Evolutionary conservation across 2,329 filamentous ascomycete genomes (phyloP).

Genomic region (Arthrobotrys entomopaga): DNA sequence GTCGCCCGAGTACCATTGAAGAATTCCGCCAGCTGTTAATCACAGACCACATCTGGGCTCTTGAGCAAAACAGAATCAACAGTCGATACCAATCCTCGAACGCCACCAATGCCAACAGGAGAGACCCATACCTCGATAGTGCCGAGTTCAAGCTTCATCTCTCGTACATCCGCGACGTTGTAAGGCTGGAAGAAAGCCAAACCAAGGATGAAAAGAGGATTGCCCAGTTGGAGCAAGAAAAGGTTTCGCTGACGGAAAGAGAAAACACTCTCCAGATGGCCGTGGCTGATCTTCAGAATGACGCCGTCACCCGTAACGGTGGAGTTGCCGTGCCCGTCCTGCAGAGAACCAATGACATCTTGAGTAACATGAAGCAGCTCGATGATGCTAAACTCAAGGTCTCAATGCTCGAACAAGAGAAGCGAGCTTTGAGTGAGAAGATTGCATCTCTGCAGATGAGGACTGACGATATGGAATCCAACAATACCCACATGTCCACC

Average conservation of each 20-base stretch:
- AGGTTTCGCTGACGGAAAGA: conserved; percentile 30
- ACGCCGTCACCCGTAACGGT: conserved; percentile 34
- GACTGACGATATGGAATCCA: conserved; percentile 36
- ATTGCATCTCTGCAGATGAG: conserved; percentile 48
- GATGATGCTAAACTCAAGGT: conserved; percentile 48
- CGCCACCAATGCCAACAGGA: conserved; percentile 35
- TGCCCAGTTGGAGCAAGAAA: conserved; percentile 28
- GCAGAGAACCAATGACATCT: conserved; percentile 47
- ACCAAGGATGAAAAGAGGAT: conserved; percentile 43
- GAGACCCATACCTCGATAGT: conserved; percentile 53
- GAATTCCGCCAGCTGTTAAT: conserved; percentile 51
- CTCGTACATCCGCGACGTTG: conserved; percentile 52
- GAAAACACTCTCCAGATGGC: conserved; percentile 45
- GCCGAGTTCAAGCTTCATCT: conserved; percentile 55
- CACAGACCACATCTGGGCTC: conserved; percentile 53
- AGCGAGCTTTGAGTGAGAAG: conserved; percentile 40
- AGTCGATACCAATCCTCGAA: conserved; percentile 41
- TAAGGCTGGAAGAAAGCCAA: conserved; percentile 41
- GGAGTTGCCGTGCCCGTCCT: conserved; percentile 41
- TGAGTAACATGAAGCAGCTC: conserved; percentile 51
- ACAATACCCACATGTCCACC: conserved; percentile 36
- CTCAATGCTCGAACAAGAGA: conserved; percentile 54
- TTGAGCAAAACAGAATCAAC: conserved; percentile 49
- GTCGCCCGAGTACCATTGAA: conserved; percentile 41
- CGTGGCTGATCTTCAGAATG: conserved; percentile 48